A percentile compares a stretch with the other conserved stretches of the same genome.
phyloP scores from a whole-genome alignment of 208 protist species.

The Acanthamoeba rhysodes region DNA sequence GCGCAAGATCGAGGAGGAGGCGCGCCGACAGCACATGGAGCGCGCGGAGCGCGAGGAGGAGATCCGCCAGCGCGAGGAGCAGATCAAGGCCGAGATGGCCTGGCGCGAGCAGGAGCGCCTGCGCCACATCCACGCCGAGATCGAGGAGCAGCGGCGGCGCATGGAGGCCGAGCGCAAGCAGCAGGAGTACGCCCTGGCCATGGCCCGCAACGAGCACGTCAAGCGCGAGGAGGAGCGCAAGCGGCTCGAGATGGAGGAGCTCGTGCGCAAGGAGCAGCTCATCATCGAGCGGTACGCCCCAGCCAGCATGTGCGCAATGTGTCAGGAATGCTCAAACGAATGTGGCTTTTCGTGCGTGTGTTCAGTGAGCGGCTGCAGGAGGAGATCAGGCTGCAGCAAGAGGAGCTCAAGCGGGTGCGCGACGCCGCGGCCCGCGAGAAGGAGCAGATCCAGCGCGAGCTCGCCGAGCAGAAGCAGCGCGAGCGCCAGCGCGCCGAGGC shows the following conservation, averaged over 20 bases:
- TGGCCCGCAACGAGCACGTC: conserved; percentile 16
- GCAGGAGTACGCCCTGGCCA: conserved; percentile 25
- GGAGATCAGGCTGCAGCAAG: conserved; percentile 12
- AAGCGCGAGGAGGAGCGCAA: conserved; percentile 37
- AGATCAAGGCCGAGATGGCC: conserved; percentile 20
- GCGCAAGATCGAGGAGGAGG: conserved; percentile 11
- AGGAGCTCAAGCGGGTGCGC: neutral
- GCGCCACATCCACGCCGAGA: conserved; percentile 30
- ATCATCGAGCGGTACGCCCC: neutral
- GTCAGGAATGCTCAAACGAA: neutral
- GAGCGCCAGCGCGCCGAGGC: neutral
- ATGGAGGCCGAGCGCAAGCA: conserved; percentile 34
- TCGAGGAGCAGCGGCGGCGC: neutral
- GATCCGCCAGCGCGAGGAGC: conserved; percentile 23
- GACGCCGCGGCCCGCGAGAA: neutral
- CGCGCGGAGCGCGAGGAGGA: conserved; percentile 11
- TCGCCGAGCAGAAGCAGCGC: conserved; percentile 12
- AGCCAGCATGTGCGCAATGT: neutral
- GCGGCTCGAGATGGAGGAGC: conserved; percentile 18
- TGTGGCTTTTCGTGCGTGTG: neutral
- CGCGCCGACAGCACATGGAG: neutral
- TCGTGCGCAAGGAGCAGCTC: conserved; percentile 24
- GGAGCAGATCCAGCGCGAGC: neutral
- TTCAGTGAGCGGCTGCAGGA: conserved; percentile 9
- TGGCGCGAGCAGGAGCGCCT: conserved; percentile 30